A percentile compares a stretch with the other conserved stretches of the same genome.
These are phyloP conservation scores for Cladosporium halotolerans DNA, from an alignment of 2,329 filamentous ascomycete genomes.

Conservation along the genomic window DNA sequence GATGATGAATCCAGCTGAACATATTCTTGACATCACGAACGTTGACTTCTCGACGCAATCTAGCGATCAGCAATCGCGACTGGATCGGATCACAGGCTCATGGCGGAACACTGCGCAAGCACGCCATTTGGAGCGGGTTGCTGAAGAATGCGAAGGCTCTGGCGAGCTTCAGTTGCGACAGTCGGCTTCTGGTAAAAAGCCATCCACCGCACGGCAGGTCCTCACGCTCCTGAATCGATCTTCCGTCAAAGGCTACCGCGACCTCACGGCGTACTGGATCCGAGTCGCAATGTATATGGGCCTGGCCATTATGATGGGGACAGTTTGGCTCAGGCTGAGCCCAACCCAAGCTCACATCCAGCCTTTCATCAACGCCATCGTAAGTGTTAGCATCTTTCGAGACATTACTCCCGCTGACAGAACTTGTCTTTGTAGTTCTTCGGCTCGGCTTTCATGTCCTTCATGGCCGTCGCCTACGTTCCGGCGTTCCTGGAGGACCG, in stretches of 20 bases:
- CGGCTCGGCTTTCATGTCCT: conserved; percentile 43
- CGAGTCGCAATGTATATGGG: conserved; percentile 72
- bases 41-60: conserved; percentile 54
- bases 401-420: background rate
- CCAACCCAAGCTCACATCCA: conserved; percentile 65
- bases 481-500: conserved; percentile 75
- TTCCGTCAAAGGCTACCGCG: conserved; percentile 73
- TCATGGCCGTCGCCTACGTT: conserved; percentile 65
- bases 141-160: background rate
- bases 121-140: conserved; percentile 1
- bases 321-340: conserved; percentile 70
- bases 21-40: conserved; percentile 67
- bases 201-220: background rate
- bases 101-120: background rate
- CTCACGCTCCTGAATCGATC: conserved; percentile 66
- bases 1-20: conserved; percentile 70
- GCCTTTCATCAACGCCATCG: conserved; percentile 70
- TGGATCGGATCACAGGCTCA: background rate
- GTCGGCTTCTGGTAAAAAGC: background rate
- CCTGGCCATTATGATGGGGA: conserved; percentile 77
- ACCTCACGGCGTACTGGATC: conserved; percentile 74
- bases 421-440: conserved; percentile 31
- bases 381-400: conserved; percentile 12
- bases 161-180: conserved; percentile 24
- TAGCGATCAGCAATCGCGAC: background rate